These are phyloP conservation scores for Lagenidium sp. DNA, from an alignment of 352 stramenopile genomes.

Conservation along the genomic window DNA sequence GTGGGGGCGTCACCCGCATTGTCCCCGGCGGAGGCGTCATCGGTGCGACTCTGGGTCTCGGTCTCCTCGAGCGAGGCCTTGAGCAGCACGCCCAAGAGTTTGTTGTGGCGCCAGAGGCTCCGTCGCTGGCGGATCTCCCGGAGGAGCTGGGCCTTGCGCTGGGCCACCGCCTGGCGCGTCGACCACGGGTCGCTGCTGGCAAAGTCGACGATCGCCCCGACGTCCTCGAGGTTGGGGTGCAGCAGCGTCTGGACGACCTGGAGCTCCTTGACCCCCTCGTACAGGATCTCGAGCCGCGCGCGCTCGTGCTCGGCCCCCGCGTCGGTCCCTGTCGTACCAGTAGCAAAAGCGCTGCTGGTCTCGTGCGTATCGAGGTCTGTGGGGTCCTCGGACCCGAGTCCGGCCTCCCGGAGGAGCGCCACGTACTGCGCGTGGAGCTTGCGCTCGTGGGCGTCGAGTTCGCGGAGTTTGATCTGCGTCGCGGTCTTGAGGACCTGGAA, in stretches of 20 bases:
- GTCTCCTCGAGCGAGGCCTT: slow-evolving; percentile 12
- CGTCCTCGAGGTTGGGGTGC: slow-evolving; percentile 4
- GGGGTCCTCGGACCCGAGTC: background rate
- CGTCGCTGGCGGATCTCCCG: slow-evolving; percentile 7
- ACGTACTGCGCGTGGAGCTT: slow-evolving; percentile 6
- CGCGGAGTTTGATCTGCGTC: slow-evolving; percentile 12
- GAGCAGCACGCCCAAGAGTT: slow-evolving; percentile 5
- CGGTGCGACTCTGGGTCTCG: slow-evolving; percentile 1
- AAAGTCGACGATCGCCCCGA: slow-evolving; percentile 9
- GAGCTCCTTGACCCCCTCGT: slow-evolving; percentile 10
- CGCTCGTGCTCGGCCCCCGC: background rate
- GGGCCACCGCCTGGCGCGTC: slow-evolving; percentile 3
- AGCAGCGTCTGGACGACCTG: slow-evolving; percentile 6
- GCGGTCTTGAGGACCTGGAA: slow-evolving; percentile 12
- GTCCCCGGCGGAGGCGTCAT: background rate
- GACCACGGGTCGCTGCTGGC: slow-evolving; percentile 6
- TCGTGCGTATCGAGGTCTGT: background rate
- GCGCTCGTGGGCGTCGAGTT: slow-evolving; percentile 10
- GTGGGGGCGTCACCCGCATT: background rate
- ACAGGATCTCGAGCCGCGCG: slow-evolving; percentile 1
- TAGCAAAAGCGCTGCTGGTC: background rate
- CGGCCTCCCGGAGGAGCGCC: background rate
- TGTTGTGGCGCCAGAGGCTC: slow-evolving; percentile 12
- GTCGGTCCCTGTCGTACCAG: background rate
- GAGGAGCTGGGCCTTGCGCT: background rate